Evolutionary conservation across 73 alveolate genomes (phyloP).

Genomic region (Blepharisma stoltei): DNA sequence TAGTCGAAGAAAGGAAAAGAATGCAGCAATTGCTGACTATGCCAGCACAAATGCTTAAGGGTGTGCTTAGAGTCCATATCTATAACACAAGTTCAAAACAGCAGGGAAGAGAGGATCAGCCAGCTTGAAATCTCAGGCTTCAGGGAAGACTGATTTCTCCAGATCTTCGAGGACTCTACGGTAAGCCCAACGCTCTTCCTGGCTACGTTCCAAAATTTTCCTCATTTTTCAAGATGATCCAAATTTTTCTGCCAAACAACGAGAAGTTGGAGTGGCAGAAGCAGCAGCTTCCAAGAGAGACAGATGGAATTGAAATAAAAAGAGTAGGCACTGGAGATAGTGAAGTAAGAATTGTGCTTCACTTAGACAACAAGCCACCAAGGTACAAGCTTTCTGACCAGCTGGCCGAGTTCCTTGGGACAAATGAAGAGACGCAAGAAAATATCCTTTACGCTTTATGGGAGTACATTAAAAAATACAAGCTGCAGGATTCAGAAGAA

Average conservation of each 20-base stretch:
- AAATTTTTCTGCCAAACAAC: conserved; percentile 9
- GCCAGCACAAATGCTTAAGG: conserved; percentile 4
- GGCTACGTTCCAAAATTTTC: conserved; percentile 25
- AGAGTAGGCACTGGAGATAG: conserved; percentile 7
- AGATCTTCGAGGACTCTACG: not conserved
- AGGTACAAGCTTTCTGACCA: conserved; percentile 1
- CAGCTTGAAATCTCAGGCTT: conserved; percentile 15
- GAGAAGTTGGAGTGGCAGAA: conserved; percentile 16
- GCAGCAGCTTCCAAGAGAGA: conserved; percentile 26
- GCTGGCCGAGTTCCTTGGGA: not conserved
- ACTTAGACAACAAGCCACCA: conserved; percentile 21
- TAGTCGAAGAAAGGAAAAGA: not conserved
- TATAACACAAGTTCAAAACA: conserved; percentile 24
- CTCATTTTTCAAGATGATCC: conserved; percentile 18
- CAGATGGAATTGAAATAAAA: conserved; percentile 27
- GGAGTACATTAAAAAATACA: not conserved
- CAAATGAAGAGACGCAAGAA: conserved; percentile 13
- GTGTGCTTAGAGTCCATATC: conserved; percentile 11
- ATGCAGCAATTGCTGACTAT: conserved; percentile 17
- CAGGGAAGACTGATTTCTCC: conserved; percentile 27
- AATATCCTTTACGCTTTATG: conserved; percentile 13
- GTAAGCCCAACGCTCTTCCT: not conserved
- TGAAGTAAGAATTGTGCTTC: conserved; percentile 16
- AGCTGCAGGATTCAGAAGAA: conserved; percentile 27
- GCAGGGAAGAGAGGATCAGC: not conserved